phyloP scores from a whole-genome alignment of 2,329 filamentous ascomycete genomes.

The Pseudofabraea citricarpa region DNA sequence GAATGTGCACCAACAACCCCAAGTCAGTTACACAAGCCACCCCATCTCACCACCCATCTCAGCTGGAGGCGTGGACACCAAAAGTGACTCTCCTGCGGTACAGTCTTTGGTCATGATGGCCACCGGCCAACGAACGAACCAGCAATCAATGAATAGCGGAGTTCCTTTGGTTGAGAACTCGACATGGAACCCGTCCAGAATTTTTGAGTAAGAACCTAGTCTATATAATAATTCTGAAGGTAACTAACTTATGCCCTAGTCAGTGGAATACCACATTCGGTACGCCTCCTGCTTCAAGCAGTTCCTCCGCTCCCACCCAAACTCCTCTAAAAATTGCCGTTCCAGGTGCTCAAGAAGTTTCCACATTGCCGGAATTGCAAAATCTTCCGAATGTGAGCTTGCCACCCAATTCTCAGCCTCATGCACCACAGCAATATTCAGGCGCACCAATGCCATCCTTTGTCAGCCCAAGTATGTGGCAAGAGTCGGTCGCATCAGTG shows the following conservation, averaged over 20 bases:
- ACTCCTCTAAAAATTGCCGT: constrained; percentile 29
- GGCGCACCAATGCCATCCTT: constrained; percentile 51
- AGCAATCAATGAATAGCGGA: constrained; percentile 46
- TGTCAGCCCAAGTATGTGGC: constrained; percentile 69
- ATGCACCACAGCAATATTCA: constrained; percentile 47
- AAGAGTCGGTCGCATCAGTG: constrained; percentile 64
- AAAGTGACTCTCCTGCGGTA: constrained; percentile 71
- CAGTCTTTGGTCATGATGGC: constrained; percentile 70
- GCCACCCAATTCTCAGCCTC: constrained; percentile 39
- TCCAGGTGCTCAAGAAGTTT: constrained; percentile 40
- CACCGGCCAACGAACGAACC: constrained; percentile 40
- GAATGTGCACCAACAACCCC: constrained; percentile 43
- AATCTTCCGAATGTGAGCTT: constrained; percentile 43
- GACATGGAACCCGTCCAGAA: constrained; percentile 78
- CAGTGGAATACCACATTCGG: constrained; percentile 96
- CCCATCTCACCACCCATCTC: constrained; percentile 80
- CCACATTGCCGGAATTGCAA: constrained; percentile 39
- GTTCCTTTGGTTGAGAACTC: constrained; percentile 59
- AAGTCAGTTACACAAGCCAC: constrained; percentile 65
- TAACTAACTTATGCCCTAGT: constrained; percentile 42
- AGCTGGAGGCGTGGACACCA: constrained; percentile 64
- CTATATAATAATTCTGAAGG: not conserved
- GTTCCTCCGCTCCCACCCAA: constrained; percentile 28
- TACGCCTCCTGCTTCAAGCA: constrained; percentile 35
- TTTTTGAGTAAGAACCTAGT: constrained; percentile 71